These are phyloP conservation scores for Fusarium sp. DNA, from an alignment of 2,329 filamentous ascomycete genomes.

Conservation along the genomic window DNA sequence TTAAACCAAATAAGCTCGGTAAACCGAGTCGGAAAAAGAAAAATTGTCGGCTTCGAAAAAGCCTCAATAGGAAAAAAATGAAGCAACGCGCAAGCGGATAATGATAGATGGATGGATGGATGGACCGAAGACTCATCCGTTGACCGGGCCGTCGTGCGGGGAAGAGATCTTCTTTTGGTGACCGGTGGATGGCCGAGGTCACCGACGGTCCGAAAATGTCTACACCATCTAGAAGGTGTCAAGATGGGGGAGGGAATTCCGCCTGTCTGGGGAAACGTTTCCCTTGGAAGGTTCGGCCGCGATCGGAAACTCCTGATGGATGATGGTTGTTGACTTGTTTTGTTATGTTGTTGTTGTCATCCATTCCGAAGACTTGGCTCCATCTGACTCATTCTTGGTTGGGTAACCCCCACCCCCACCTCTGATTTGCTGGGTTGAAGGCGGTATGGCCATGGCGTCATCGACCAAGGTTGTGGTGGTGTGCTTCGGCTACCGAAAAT, in stretches of 20 bases:
- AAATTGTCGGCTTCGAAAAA: constrained; percentile 30
- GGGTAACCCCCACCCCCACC: constrained; percentile 35
- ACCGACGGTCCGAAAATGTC: constrained; percentile 27
- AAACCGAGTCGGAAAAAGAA: constrained; percentile 8
- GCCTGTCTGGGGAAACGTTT: constrained; percentile 32
- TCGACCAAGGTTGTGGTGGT: constrained; percentile 33
- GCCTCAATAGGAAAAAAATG: constrained; percentile 24
- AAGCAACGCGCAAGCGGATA: constrained; percentile 11
- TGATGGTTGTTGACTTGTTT: constrained; percentile 23
- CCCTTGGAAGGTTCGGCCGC: constrained; percentile 27
- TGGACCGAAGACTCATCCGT: constrained; percentile 27
- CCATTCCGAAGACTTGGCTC: constrained; percentile 25
- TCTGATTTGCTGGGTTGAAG: constrained; percentile 27
- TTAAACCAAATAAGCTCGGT: constrained; percentile 26
- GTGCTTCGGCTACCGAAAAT: constrained; percentile 26
- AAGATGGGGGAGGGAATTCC: constrained; percentile 27
- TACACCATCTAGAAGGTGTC: constrained; percentile 19
- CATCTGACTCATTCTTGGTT: constrained; percentile 40
- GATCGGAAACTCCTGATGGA: constrained; percentile 36
- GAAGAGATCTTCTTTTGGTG: constrained; percentile 8
- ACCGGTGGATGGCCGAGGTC: constrained; percentile 27
- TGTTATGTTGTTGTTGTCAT: constrained; percentile 41
- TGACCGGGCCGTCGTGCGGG: constrained; percentile 31
- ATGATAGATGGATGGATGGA: constrained; percentile 3
- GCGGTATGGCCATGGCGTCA: constrained; percentile 41